Base-by-base conservation (phyloP, 108 stramenopile genomes). In the Mediolabrus comicus region DNA sequence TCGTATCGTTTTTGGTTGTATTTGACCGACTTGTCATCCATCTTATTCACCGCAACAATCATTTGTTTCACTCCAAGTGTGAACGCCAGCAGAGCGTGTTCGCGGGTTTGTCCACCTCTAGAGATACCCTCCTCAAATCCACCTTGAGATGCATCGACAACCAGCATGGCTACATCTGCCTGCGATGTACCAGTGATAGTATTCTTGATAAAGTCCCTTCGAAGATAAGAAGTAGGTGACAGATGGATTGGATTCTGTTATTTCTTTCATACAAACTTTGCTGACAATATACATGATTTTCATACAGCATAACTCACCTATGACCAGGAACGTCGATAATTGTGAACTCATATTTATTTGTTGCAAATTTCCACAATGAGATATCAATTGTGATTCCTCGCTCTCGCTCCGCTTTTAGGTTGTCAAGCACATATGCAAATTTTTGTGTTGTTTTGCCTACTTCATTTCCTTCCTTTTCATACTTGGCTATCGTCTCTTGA, bases 351-450 rank as follows among this genome's bases (percentile, higher is more conserved):
- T 85, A 95, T 71, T 91, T 91, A 58, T 91, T 82, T 28, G 91
- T 91, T 75, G 84, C 71, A 74, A 99, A 88, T 71, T 92, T 86
- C 84, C 95, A 98, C 68, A 98, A 88, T 22, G 97, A 96, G 60
- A 98, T 95, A 65, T 99, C 97, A 90, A 99, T 99, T 69, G 99
- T 99, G 61, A 98, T 97, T n/a, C 98, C 98, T 16, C 96, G 95
- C 80, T 96, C 97, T 33, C 98, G 97, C 84, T 99, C 99, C 59
- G 89, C 86, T 87, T 98, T 97, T 54, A 97, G 91, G 77, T 98
- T 98, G 86, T 98, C 98, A 49, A 98, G 83, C 51, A 98, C 84
- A 97, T 97, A 99, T 25, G 97, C 97, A 57, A 92, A 92, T 83
- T 92, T 73, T 35, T 60, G 65, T 10, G 71, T 61, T 10, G 59